phyloP scores from a whole-genome alignment of 139 green algal species.

The Chlorokybus atmophyticus region DNA sequence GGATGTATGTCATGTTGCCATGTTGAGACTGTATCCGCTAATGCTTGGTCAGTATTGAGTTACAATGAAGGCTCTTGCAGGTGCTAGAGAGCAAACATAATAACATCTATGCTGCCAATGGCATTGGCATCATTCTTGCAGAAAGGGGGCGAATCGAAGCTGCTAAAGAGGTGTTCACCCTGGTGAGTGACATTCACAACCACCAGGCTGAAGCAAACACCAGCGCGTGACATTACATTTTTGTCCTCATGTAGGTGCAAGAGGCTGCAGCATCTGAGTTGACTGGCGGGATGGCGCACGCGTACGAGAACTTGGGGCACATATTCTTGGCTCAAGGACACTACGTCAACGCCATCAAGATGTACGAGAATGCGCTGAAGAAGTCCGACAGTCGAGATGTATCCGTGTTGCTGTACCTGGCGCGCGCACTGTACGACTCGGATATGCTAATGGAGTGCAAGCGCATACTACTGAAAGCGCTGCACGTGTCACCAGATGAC shows the following conservation, averaged over 20 bases:
- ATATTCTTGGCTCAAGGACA: constrained; percentile 49
- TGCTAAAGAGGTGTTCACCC: constrained; percentile 51
- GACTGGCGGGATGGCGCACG: constrained; percentile 45
- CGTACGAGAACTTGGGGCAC: constrained; percentile 59
- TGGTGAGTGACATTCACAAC: too few relatives aligned
- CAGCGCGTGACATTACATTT: too few relatives aligned
- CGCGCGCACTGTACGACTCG: constrained; percentile 61
- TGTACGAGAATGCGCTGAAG: constrained; percentile 49
- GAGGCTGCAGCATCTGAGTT: constrained; percentile 39
- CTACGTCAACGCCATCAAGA: constrained; percentile 39
- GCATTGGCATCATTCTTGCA: constrained; percentile 64
- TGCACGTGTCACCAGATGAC: constrained; percentile 62
- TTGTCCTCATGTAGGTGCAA: too few relatives aligned
- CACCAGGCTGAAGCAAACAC: too few relatives aligned
- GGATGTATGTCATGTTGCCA: too few relatives aligned
- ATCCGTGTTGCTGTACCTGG: constrained; percentile 37
- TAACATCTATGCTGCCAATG: constrained; percentile 65
- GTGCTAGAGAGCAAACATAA: not conserved
- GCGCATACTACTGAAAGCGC: constrained; percentile 41
- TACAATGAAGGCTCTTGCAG: too few relatives aligned
- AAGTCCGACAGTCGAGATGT: constrained; percentile 39
- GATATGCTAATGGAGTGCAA: constrained; percentile 45
- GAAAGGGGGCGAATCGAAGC: constrained; percentile 50
- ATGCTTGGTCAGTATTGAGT: too few relatives aligned
- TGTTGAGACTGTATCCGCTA: too few relatives aligned